phyloP scores from a whole-genome alignment of 2,329 filamentous ascomycete species.

The Penicillium sp. region DNA sequence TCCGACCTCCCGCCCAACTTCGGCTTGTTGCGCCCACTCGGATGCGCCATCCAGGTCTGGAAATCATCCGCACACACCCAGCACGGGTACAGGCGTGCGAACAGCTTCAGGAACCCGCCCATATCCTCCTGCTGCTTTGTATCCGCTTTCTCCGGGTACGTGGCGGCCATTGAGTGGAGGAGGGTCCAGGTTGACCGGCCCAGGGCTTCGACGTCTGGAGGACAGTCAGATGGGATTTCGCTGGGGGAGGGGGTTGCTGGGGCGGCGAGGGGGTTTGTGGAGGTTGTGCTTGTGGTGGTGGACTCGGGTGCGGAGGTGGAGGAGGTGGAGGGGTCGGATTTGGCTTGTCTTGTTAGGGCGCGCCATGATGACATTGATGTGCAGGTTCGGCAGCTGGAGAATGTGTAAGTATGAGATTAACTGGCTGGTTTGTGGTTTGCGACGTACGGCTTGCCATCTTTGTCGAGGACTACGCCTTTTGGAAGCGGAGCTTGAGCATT shows the following conservation, averaged over 20 bases:
- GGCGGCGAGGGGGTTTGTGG: constrained; percentile 43
- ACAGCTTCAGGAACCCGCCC: constrained; percentile 74
- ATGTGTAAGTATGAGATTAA: too few relatives aligned
- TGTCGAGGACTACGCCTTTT: constrained; percentile 55
- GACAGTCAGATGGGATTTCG: constrained; percentile 68
- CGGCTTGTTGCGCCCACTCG: constrained; percentile 64
- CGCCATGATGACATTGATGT: constrained; percentile 53
- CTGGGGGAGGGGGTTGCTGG: constrained; percentile 35
- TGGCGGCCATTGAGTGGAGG: constrained; percentile 86
- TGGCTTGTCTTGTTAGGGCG: constrained; percentile 47
- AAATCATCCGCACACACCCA: constrained; percentile 96
- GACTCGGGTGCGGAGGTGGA: constrained; percentile 13
- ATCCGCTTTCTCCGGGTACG: constrained; percentile 75
- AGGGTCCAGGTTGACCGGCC: constrained; percentile 92
- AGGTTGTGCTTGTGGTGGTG: constrained; percentile 22
- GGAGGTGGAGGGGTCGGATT: constrained; percentile 26
- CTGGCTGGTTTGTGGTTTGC: background rate
- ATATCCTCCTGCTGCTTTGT: constrained; percentile 74
- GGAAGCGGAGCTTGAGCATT: constrained; percentile 34
- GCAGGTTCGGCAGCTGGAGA: constrained; percentile 51
- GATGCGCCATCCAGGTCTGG: constrained; percentile 72
- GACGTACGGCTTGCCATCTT: constrained; percentile 56
- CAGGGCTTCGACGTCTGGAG: constrained; percentile 84
- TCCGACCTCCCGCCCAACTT: constrained; percentile 55
- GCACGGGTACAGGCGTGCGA: constrained; percentile 89